Conservation (phyloP, 2,329 filamentous ascomycete genomes). For the Diplodia seriata region DNA sequence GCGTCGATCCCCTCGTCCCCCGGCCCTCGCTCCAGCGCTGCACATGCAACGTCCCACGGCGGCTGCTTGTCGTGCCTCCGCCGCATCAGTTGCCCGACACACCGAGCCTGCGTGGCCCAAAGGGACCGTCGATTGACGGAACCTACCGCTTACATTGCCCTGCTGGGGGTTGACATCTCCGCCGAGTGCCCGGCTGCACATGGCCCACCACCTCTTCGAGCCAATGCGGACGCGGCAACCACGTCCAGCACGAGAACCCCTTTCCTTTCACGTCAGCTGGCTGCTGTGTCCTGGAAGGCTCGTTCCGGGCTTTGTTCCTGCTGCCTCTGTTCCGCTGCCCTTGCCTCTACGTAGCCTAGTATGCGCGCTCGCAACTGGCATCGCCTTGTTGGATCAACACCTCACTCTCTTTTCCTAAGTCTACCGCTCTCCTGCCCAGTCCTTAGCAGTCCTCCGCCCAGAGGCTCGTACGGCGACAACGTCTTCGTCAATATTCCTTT, state of each 20-base stretch:
- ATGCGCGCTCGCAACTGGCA: background rate
- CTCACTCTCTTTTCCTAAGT: background rate
- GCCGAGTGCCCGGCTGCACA: background rate
- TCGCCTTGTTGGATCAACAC: background rate
- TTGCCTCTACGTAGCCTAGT: background rate
- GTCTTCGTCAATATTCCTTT: constrained; percentile 58
- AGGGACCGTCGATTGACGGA: background rate
- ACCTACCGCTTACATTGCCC: background rate
- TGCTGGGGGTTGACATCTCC: background rate
- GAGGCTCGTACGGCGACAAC: constrained; percentile 41
- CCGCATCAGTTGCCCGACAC: background rate
- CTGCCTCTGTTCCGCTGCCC: background rate
- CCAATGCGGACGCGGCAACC: background rate
- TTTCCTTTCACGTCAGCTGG: background rate
- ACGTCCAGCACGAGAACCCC: background rate
- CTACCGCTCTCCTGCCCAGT: constrained; percentile 8
- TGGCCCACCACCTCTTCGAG: background rate
- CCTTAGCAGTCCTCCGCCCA: background rate
- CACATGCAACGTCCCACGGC: constrained; percentile 24
- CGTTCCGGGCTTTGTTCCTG: background rate
- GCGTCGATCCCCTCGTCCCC: background rate
- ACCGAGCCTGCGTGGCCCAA: background rate
- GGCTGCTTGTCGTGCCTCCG: background rate
- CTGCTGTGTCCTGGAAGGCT: background rate
- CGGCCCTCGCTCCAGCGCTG: background rate